These are phyloP conservation scores for Fistulinella cinereoalba DNA, from an alignment of 1,284 basidiomycete species.

Conservation along the genomic window DNA sequence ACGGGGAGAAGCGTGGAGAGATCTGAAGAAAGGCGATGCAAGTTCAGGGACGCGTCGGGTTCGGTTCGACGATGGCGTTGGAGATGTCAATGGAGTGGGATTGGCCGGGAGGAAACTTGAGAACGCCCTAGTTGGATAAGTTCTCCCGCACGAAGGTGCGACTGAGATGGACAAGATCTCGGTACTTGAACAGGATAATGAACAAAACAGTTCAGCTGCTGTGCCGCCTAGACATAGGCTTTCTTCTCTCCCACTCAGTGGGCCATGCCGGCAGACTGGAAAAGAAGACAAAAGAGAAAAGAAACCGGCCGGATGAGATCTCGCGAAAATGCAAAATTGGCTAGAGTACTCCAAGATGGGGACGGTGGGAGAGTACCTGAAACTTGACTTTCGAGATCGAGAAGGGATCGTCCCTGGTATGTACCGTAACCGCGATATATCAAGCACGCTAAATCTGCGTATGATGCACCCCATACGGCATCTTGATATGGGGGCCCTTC, in stretches of 20 bases:
- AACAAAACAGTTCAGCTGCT: conserved; percentile 12
- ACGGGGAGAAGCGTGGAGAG: conserved; percentile 24
- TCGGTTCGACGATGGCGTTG: conserved; percentile 34
- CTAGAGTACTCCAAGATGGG: conserved; percentile 25
- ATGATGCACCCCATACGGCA: conserved; percentile 36
- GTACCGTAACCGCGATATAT: conserved; percentile 35
- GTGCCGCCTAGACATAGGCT: conserved; percentile 19
- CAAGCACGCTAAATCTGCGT: conserved; percentile 35
- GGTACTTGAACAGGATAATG: conserved; percentile 16
- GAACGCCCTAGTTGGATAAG: conserved; percentile 22
- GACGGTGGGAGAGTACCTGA: conserved; percentile 36
- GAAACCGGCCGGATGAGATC: conserved; percentile 20
- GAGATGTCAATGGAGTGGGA: conserved; percentile 31
- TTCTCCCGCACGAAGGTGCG: conserved; percentile 29
- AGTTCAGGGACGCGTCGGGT: conserved; percentile 18
- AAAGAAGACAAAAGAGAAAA: conserved; percentile 13
- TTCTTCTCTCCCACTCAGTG: conserved; percentile 18
- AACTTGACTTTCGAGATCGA: conserved; percentile 38
- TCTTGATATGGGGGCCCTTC: conserved; percentile 29
- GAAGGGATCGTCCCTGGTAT: conserved; percentile 37
- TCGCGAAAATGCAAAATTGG: conserved; percentile 23
- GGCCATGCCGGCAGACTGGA: conserved; percentile 26
- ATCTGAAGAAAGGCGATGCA: conserved; percentile 30
- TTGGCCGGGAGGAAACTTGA: conserved; percentile 30
- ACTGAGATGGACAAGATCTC: conserved; percentile 20